These are phyloP conservation scores for Phytophthora colocasiae DNA, from an alignment of 352 stramenopile genomes.

Conservation along the genomic window DNA sequence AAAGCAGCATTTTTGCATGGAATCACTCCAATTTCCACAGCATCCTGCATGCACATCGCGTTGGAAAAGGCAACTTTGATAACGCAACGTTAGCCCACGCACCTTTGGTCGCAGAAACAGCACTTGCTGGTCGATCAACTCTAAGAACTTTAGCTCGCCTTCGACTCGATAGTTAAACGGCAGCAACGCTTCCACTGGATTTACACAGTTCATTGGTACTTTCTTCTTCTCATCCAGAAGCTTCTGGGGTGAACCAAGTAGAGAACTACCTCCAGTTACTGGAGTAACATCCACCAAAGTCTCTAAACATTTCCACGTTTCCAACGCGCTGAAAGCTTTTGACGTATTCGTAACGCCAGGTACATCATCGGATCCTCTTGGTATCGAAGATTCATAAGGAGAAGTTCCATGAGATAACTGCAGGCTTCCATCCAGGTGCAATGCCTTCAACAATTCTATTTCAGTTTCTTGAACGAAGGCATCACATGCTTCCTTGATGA, in stretches of 20 bases:
- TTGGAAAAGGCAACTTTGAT: not conserved
- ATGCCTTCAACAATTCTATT: slow-evolving; percentile 33
- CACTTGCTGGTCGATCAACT: slow-evolving; percentile 61
- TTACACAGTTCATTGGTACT: slow-evolving; percentile 53
- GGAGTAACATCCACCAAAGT: slow-evolving; percentile 46
- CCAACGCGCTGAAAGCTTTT: slow-evolving; percentile 56
- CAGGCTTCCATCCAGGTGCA: slow-evolving; percentile 57
- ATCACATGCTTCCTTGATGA: slow-evolving; percentile 57
- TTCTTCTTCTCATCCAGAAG: slow-evolving; percentile 50
- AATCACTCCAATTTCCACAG: slow-evolving; percentile 77
- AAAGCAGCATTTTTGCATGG: slow-evolving; percentile 58
- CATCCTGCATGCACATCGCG: slow-evolving; percentile 35
- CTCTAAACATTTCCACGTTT: slow-evolving; percentile 77
- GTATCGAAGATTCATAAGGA: not conserved
- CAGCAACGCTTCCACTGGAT: slow-evolving; percentile 61
- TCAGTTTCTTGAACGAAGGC: slow-evolving; percentile 40
- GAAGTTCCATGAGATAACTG: slow-evolving; percentile 12
- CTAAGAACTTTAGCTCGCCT: slow-evolving; percentile 70
- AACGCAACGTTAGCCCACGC: not conserved
- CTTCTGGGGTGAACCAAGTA: slow-evolving; percentile 52
- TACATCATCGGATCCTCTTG: not conserved
- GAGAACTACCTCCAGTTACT: slow-evolving; percentile 26
- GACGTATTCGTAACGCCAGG: slow-evolving; percentile 14
- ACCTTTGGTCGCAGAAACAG: slow-evolving; percentile 77
- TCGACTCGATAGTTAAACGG: slow-evolving; percentile 66